Conservation (phyloP, 1,139 yeast species). For the Hansenula anomala region DNA sequence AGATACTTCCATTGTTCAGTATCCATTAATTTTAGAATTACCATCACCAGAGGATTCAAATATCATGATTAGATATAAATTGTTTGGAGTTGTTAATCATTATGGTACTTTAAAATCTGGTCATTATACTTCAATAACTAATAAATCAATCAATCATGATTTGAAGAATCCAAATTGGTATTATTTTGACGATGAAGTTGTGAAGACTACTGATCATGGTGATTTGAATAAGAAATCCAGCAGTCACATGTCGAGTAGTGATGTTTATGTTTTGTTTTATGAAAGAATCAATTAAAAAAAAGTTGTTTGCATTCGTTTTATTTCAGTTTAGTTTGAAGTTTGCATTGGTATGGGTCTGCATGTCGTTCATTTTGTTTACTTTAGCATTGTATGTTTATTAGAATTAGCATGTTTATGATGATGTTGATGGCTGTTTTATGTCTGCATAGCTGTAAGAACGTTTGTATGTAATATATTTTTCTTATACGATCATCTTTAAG, state of each 20-base stretch:
- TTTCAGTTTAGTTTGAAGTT: background rate
- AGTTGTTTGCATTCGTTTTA: background rate
- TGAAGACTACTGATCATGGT: constrained; percentile 48
- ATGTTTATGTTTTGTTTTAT: constrained; percentile 72
- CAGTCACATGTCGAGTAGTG: constrained; percentile 41
- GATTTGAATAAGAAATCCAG: constrained; percentile 24
- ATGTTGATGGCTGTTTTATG: too few species aligned
- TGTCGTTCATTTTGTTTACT: too few species aligned
- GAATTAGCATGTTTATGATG: too few species aligned
- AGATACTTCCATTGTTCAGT: constrained; percentile 46
- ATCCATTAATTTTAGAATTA: constrained; percentile 50
- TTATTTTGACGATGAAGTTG: constrained; percentile 66
- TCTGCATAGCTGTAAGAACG: too few species aligned
- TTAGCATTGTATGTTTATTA: too few species aligned
- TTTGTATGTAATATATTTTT: too few species aligned
- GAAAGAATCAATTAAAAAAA: constrained; percentile 32
- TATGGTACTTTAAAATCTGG: constrained; percentile 69
- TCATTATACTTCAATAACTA: constrained; percentile 65
- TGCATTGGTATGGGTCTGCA: too few species aligned
- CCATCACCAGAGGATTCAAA: constrained; percentile 34
- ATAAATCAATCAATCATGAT: constrained; percentile 37
- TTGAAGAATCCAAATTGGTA: constrained; percentile 49
- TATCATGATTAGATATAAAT: constrained; percentile 43
- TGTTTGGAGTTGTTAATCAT: constrained; percentile 64
- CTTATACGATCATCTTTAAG: too few species aligned